Evolutionary conservation across 2,329 filamentous ascomycete genomes (phyloP), one percentile per base, ranked within the genome.

Genomic region (Aspergillus awamori): DNA sequence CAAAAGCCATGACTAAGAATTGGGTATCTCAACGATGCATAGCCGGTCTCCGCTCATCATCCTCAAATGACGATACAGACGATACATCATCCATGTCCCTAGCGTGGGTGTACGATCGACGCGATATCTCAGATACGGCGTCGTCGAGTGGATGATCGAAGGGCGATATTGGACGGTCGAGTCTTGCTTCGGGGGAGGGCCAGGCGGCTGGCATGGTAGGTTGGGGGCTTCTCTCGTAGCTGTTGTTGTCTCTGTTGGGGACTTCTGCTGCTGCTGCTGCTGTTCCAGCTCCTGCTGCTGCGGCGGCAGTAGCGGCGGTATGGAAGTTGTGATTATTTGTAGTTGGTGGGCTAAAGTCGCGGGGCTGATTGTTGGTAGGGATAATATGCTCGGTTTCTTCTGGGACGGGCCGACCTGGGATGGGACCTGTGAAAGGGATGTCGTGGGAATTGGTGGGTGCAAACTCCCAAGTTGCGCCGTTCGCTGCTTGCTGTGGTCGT

Each of bases 51-150:
- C 56, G 53, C 15, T 66, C 61, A 47, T 67, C 67, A 38, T 69
- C 72, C 49, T 64, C 62, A 52, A 75, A 66, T 2, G 71, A 73
- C 22, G 72, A 76, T 3, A 76, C 71, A 38, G 72, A 70, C 22
- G 74, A 76, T 36, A 72, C 51, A 54, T 74, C 70, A 65, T 74
- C 71, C 39, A 69, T 63, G 13, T 68, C 67, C 4, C 60, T 63
- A 8, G 57, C 58, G 45, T 68, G 59, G 1, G 36, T 39, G 7
- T 20, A 22, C 17, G 30, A 49, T 39, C 54, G 58, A 15, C 60
- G 63, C 10, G 72, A 76, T 22, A 76, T 58, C 13, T 67, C 62
- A 8, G 73, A 75, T 22, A 72, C 59, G 13, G 58, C 63, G 60
- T 72, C 71, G 56, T 69, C 67, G 10, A 64, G 62, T 2, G 66